These are phyloP conservation scores for Wilcoxina mikolae DNA, from an alignment of 495 filamentous ascomycete species.

Conservation along the genomic window DNA sequence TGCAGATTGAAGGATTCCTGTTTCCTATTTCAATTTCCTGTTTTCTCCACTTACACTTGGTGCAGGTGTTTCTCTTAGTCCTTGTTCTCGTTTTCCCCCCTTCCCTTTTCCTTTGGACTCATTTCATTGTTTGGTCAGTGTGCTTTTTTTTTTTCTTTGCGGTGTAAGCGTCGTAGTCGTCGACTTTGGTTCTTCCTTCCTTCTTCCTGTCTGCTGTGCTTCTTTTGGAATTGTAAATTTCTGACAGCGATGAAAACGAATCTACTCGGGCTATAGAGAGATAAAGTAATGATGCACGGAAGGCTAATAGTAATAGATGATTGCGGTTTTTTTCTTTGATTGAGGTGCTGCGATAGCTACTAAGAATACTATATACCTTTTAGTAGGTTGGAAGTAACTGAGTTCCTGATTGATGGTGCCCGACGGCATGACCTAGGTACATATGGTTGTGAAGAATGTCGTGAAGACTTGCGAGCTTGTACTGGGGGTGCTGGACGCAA, in stretches of 20 bases:
- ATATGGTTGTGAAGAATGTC: too few relatives aligned
- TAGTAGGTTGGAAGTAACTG: too few relatives aligned
- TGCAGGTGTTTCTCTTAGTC: not conserved
- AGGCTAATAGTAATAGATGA: conserved; percentile 10
- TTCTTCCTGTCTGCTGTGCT: not conserved
- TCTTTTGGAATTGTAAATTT: not conserved
- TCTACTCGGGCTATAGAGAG: not conserved
- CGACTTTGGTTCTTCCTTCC: not conserved
- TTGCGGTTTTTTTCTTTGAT: too few relatives aligned
- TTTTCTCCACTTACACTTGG: not conserved
- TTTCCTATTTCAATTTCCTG: not conserved
- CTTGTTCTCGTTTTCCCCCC: not conserved
- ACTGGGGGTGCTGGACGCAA: too few relatives aligned
- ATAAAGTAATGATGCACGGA: not conserved
- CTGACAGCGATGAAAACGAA: not conserved
- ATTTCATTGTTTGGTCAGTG: conserved; percentile 15
- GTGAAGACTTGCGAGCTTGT: too few relatives aligned
- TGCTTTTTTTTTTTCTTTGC: conserved; percentile 12
- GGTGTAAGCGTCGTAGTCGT: not conserved
- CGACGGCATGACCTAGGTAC: too few relatives aligned
- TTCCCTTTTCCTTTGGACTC: conserved; percentile 5
- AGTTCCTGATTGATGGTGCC: too few relatives aligned
- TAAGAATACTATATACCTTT: too few relatives aligned
- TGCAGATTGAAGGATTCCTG: not conserved
- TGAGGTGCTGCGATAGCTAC: too few relatives aligned